Percentiles rank a stretch among this genome's conserved stretches.
These are phyloP conservation scores for Globisporangium canariense DNA, from an alignment of 352 stramenopile species.

Conservation along the genomic window DNA sequence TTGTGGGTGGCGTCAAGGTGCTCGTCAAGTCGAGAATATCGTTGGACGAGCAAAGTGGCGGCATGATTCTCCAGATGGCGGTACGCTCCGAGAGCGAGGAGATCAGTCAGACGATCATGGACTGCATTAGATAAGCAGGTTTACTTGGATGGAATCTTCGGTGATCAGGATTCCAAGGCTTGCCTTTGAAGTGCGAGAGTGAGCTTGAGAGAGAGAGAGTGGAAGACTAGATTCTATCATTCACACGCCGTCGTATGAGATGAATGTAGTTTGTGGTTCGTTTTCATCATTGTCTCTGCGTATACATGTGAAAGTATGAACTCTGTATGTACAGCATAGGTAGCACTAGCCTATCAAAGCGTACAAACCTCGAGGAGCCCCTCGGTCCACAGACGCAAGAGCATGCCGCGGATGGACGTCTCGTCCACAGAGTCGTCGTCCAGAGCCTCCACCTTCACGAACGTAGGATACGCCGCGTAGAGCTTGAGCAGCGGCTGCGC, in stretches of 20 bases:
- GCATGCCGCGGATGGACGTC: slow-evolving; percentile 69
- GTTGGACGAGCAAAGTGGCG: slow-evolving; percentile 85
- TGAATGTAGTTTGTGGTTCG: slow-evolving; percentile 47
- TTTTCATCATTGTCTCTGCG: slow-evolving; percentile 12
- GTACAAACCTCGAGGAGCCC: slow-evolving; percentile 43
- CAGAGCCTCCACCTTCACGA: slow-evolving; percentile 39
- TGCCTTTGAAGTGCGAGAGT: neutral
- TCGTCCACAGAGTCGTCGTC: slow-evolving; percentile 38
- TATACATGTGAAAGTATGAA: slow-evolving; percentile 4
- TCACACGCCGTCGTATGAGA: slow-evolving; percentile 21
- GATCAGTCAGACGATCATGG: slow-evolving; percentile 95
- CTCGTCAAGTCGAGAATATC: slow-evolving; percentile 96
- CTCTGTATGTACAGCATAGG: neutral
- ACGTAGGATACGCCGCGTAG: slow-evolving; percentile 42
- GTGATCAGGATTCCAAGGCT: neutral
- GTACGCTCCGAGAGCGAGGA: slow-evolving; percentile 93
- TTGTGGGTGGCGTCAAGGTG: slow-evolving; percentile 93
- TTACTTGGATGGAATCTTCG: neutral
- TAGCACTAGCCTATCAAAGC: slow-evolving; percentile 2
- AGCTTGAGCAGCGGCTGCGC: slow-evolving; percentile 66
- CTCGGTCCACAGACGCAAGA: slow-evolving; percentile 80
- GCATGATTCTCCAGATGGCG: slow-evolving; percentile 95
- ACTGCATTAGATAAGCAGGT: slow-evolving; percentile 92
- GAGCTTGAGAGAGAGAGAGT: slow-evolving; percentile 6
- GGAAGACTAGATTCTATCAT: slow-evolving; percentile 23